These are phyloP conservation scores for Scytalidium lignicola DNA, from an alignment of 2,329 filamentous ascomycete genomes.

Conservation along the genomic window DNA sequence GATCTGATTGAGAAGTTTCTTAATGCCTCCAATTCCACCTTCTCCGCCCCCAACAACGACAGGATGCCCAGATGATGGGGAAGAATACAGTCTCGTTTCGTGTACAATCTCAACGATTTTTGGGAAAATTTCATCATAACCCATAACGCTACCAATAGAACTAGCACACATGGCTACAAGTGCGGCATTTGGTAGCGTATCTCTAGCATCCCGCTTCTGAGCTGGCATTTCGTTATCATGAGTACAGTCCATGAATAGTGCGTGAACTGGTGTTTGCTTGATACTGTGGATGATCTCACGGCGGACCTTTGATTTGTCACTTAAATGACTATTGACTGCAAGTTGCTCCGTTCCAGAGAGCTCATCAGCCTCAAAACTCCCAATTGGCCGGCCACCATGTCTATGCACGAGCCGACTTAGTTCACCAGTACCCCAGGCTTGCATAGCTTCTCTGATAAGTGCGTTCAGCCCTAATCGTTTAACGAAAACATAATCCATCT, in stretches of 20 bases:
- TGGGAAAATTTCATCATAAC: constrained; percentile 95
- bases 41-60: constrained; percentile 66
- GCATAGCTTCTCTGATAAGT: constrained; percentile 95
- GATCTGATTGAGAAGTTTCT: constrained; percentile 90
- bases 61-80: constrained; percentile 59
- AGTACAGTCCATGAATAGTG: constrained; percentile 98
- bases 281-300: constrained; percentile 65
- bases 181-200: constrained; percentile 90
- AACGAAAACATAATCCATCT: constrained; percentile 94
- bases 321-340: constrained; percentile 20
- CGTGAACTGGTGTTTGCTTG: constrained; percentile 83
- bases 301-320: constrained; percentile 25
- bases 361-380: constrained; percentile 94
- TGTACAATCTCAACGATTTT: constrained; percentile 88
- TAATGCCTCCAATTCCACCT: constrained; percentile 82
- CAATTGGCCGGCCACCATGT: constrained; percentile 89
- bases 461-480: constrained; percentile 87
- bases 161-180: constrained; percentile 95
- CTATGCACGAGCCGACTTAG: constrained; percentile 88
- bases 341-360: constrained; percentile 57
- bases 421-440: constrained; percentile 92
- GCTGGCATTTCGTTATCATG: constrained; percentile 97
- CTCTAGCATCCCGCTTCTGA: constrained; percentile 88
- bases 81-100: constrained; percentile 79
- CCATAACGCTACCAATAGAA: constrained; percentile 93